Percentiles rank a stretch among this genome's conserved stretches.
Evolutionary conservation across 495 filamentous ascomycete genomes (phyloP).

Genomic region (Penicillium samsonianum): DNA sequence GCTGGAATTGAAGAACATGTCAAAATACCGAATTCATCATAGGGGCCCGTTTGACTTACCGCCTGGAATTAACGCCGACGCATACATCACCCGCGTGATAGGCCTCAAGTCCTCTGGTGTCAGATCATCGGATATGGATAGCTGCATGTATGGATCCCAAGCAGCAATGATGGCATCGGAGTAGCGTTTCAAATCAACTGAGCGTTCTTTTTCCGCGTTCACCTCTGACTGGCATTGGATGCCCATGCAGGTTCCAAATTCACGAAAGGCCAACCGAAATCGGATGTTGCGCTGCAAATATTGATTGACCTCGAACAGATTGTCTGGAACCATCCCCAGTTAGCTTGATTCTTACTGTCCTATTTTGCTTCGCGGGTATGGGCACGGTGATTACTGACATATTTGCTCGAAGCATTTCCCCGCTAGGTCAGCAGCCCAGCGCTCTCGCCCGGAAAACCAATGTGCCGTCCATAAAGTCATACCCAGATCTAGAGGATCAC

Average conservation of each 20-base stretch:
- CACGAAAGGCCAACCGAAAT: slow-evolving; percentile 60
- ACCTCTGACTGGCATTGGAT: slow-evolving; percentile 51
- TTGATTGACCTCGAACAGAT: slow-evolving; percentile 43
- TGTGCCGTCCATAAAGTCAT: slow-evolving; percentile 68
- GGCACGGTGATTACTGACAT: slow-evolving; percentile 27
- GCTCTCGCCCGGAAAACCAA: slow-evolving; percentile 53
- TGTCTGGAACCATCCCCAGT: slow-evolving; percentile 26
- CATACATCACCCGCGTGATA: slow-evolving; percentile 68
- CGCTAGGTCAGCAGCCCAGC: slow-evolving; percentile 53
- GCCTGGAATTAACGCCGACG: slow-evolving; percentile 61
- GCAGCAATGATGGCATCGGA: slow-evolving; percentile 50
- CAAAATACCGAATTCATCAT: background rate
- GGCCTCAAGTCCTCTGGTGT: slow-evolving; percentile 54
- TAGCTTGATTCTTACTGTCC: background rate
- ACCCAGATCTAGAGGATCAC: slow-evolving; percentile 61
- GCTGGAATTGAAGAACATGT: slow-evolving; percentile 1
- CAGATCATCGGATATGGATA: slow-evolving; percentile 28
- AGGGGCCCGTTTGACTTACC: slow-evolving; percentile 45
- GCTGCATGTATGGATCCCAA: slow-evolving; percentile 54
- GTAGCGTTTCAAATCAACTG: slow-evolving; percentile 40
- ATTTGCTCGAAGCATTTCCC: slow-evolving; percentile 48
- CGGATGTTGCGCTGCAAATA: slow-evolving; percentile 43
- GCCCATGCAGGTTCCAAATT: slow-evolving; percentile 62
- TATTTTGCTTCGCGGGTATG: background rate
- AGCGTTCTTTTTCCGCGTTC: slow-evolving; percentile 41